Evolutionary conservation across 192 early-diverging fungal genomes (phyloP).

Genomic region (Kickxella alabastrina): DNA sequence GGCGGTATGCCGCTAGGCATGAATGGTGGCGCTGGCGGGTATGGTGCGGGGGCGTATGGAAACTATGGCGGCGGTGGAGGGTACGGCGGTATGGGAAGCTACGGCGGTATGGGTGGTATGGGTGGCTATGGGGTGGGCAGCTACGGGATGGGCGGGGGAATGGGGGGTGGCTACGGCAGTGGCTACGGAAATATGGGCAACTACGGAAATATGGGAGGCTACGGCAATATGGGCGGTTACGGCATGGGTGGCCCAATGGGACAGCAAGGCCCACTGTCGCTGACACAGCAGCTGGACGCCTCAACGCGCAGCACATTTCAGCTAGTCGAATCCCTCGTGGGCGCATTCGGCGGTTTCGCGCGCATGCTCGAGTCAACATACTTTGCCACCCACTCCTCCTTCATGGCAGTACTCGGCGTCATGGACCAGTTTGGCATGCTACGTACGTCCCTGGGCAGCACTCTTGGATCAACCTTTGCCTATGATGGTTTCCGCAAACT

Average conservation of each 20-base stretch:
- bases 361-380: slow-evolving; percentile 98
- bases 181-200: too few relatives aligned
- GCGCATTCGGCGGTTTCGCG: slow-evolving; percentile 94
- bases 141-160: slow-evolving; percentile 36
- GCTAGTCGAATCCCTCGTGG: slow-evolving; percentile 87
- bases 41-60: slow-evolving; percentile 54
- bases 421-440: slow-evolving; percentile 96
- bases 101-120: slow-evolving; percentile 41
- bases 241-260: slow-evolving; percentile 66
- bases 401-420: slow-evolving; percentile 97
- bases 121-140: slow-evolving; percentile 35
- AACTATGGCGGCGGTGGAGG: slow-evolving; percentile 10
- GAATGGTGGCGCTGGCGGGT: slow-evolving; percentile 11
- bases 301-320: slow-evolving; percentile 90
- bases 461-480: slow-evolving; percentile 76
- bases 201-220: slow-evolving; percentile 51
- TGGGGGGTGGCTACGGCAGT: slow-evolving; percentile 58
- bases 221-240: slow-evolving; percentile 51
- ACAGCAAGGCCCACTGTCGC: slow-evolving; percentile 50
- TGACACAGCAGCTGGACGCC: slow-evolving; percentile 83
- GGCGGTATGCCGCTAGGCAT: slow-evolving; percentile 2
- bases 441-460: slow-evolving; percentile 76
- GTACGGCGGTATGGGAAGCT: slow-evolving; percentile 14
- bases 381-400: slow-evolving; percentile 89
- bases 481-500: slow-evolving; percentile 66